Conservation (phyloP, 495 filamentous ascomycete species). For the Hyaloscypha bicolor region DNA sequence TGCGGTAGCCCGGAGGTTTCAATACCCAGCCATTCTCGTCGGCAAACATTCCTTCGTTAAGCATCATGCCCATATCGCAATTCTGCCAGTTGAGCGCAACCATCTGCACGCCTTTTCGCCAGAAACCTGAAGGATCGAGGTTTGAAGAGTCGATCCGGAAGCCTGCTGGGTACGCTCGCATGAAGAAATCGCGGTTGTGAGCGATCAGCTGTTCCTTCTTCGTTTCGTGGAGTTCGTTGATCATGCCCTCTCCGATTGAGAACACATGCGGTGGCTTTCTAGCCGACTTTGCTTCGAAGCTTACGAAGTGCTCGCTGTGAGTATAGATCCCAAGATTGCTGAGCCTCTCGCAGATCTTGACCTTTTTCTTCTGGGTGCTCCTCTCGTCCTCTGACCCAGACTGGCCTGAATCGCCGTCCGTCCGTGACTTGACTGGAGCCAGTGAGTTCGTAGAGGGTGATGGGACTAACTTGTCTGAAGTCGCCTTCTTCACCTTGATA, state of each 20-base stretch:
- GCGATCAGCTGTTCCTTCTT: conserved; percentile 64
- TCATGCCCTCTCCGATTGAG: conserved; percentile 79
- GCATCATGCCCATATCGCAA: conserved; percentile 90
- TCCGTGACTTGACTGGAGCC: conserved; percentile 22
- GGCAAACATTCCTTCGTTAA: conserved; percentile 91
- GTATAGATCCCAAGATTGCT: conserved; percentile 81
- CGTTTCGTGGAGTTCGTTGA: conserved; percentile 68
- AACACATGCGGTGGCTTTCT: conserved; percentile 81
- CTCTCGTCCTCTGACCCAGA: conserved; percentile 37
- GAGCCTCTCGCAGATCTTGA: conserved; percentile 75
- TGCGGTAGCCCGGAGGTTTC: conserved; percentile 73
- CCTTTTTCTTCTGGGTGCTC: conserved; percentile 41
- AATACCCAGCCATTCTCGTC: conserved; percentile 80
- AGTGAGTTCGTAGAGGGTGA: conserved; percentile 21
- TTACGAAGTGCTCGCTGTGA: conserved; percentile 75
- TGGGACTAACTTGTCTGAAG: conserved; percentile 40
- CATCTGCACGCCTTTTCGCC: conserved; percentile 88
- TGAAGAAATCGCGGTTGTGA: conserved; percentile 82
- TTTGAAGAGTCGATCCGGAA: conserved; percentile 84
- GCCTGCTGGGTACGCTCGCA: conserved; percentile 87
- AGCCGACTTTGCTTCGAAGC: conserved; percentile 53
- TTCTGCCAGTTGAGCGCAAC: conserved; percentile 96
- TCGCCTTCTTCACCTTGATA: conserved; percentile 83
- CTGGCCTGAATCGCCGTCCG: conserved; percentile 22
- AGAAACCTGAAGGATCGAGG: conserved; percentile 79